Base-by-base conservation (phyloP, 192 early-diverging fungal genomes). In the Rhizophagus prolifer region DNA sequence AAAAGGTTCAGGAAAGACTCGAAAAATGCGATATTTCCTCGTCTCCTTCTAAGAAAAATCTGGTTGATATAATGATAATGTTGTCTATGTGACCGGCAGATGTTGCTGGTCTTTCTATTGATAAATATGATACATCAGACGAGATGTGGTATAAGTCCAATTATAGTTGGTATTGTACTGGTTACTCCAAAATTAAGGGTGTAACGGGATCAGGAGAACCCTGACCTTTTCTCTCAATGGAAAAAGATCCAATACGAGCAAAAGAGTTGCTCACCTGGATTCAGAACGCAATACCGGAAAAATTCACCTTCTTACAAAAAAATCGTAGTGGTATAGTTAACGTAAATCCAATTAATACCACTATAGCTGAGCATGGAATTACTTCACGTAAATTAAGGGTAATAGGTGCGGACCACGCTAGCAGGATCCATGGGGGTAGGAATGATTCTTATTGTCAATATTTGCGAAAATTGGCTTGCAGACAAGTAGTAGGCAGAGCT, bases 51-150 rank as follows among this genome's bases (percentile, higher is more conserved):
- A 68, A 34, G 23, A 4, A 68, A 68, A 16, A 44, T 68, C 34
- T 68, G 34, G 34, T 68, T 38, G 34, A 68, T 68, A 13, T 68
- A 68, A 68, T 68, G 66, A 36, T 68, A 68, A 68, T 68, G 66
- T 68, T 68, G 44, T 8, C 1, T 16, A 68, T 68, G 66, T 3
- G 66, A 38, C 66, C 34, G 34, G 66, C 66, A 68, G 66, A 68
- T 68, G 34, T 68, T 1, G 38, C 13, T 44, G 25, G 1, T 36
- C 66, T 68, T 38, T 8, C 7, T 68, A 68, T 68, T 46, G 23
- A 68, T 68, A 68, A 13, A 5, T 68, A 68, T 68, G 34, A 68
- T 44, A 2, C 26, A 46, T 14, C 10, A 34, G 19, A 23, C 9
- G 34, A 25, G 5, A 23, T 34, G 1, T 68, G 34, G 66, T 68